Evolutionary conservation across 345 rosid genomes (phyloP).

Genomic region (Citropsis articulata): DNA sequence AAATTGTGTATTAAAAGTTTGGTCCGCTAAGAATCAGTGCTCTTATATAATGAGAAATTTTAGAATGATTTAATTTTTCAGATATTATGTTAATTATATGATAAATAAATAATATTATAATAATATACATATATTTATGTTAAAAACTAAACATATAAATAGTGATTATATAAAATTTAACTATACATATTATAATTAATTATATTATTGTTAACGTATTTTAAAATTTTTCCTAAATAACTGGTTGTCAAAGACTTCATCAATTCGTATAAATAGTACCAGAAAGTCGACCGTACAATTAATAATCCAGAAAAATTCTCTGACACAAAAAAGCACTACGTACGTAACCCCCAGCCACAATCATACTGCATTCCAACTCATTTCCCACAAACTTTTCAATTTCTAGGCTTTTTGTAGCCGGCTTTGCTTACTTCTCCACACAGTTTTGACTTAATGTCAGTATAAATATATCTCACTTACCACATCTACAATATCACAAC

Average conservation of each 20-base stretch:
- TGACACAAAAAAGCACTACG: neutral
- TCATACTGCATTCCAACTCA: neutral
- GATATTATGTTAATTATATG: rapidly evolving
- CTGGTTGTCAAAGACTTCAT: neutral
- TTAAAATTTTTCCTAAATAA: too few species aligned
- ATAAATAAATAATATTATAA: too few species aligned
- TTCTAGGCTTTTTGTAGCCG: neutral
- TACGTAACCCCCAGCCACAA: neutral
- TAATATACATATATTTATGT: too few species aligned
- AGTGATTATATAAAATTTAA: too few species aligned
- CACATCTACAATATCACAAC: neutral
- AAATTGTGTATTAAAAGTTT: too few species aligned
- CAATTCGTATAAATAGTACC: neutral
- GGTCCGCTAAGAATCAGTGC: too few species aligned
- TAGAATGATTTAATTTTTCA: too few species aligned
- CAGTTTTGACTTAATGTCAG: neutral
- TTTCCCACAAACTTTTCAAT: neutral
- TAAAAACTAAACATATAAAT: rapidly evolving
- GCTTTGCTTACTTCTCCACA: neutral
- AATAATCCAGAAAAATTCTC: neutral
- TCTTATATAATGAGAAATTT: too few species aligned
- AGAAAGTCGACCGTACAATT: neutral
- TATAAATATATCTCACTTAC: neutral
- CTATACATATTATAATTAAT: rapidly evolving
- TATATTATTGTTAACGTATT: too few species aligned